Evolutionary conservation across 2,329 filamentous ascomycete species (phyloP).

Genomic region (Proliferodiscus dingleyae): DNA sequence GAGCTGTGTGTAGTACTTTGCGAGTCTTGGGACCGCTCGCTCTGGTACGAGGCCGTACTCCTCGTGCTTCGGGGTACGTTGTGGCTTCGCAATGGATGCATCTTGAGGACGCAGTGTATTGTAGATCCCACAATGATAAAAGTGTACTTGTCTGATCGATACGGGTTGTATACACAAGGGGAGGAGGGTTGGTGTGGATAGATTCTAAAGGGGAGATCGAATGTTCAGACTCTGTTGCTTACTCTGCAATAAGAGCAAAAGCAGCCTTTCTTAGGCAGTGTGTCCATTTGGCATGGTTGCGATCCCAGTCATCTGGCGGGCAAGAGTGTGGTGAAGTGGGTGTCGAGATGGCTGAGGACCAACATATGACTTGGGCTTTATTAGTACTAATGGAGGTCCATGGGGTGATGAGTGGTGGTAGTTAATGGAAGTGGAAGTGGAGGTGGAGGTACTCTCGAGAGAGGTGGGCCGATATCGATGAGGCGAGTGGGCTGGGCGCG

Average conservation of each 20-base stretch:
- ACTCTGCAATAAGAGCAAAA: too few species aligned
- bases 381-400: too few species aligned
- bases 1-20: conserved; percentile 46
- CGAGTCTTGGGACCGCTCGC: conserved; percentile 42
- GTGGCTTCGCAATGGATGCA: conserved; percentile 25
- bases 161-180: conserved; percentile 2
- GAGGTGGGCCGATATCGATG: neutral
- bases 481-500: neutral
- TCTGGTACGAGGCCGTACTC: conserved; percentile 38
- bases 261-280: too few species aligned
- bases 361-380: too few species aligned
- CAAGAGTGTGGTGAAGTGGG: too few species aligned
- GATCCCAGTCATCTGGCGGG: too few species aligned
- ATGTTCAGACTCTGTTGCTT: too few species aligned
- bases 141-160: neutral
- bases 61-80: conserved; percentile 29
- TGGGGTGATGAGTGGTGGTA: neutral
- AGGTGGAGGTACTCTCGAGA: neutral
- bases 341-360: too few species aligned
- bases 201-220: too few species aligned
- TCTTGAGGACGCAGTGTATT: conserved; percentile 12
- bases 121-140: too few species aligned
- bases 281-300: too few species aligned
- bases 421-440: neutral
- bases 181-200: too few species aligned